Base-by-base conservation (phyloP, 441 rosid species). In the Breynia disticha region DNA sequence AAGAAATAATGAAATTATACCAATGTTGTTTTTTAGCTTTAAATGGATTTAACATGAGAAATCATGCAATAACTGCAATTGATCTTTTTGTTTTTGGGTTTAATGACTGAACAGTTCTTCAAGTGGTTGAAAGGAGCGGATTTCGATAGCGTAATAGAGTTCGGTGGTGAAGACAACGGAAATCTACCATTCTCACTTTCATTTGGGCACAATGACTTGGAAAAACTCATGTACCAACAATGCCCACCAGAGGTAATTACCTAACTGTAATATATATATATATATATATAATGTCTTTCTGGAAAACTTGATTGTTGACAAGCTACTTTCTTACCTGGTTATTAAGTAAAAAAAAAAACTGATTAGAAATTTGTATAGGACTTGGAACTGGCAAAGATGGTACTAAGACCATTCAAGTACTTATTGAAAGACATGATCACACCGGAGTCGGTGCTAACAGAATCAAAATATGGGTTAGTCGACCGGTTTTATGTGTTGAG, bases 401-500 rank as follows among this genome's bases (percentile, higher is more conserved):
- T 70, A 48, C 44, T 38, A 14, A 76, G 84, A 37, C 77, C 78
- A 11, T 71, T 78, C 50, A 74, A 81, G 0, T 39, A 77, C 16
- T 77, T 79, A 61, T 0, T 66, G 1, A 59, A 28, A 14, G 70
- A 79, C 51, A 47, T 84, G 58, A 52, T 74, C 1, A 63, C 60
- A 54, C 10, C 58, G 22, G 53, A 62, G 17, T 67, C 66, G 50
- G 69, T 28, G 0, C 35, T 76, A 43, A 63, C 76, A 0, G 11
- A 42, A 3, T 60, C 70, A 37, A 68, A 76, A 2, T 78, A 70
- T 51, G 82, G 82, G 14, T 62, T 71, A 1, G 75, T 67, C 18
- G 55, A 44, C 3, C 64, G 79, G 55, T 76, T 67, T n/a, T 78
- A 24, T 46, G 53, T 80, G n/a, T 51, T 72, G 1, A 76, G 86